A percentile compares a stretch with the other conserved stretches of the same genome.
These are phyloP conservation scores for Beauveria rudraprayagi DNA, from an alignment of 2,329 filamentous ascomycete species.

Conservation along the genomic window DNA sequence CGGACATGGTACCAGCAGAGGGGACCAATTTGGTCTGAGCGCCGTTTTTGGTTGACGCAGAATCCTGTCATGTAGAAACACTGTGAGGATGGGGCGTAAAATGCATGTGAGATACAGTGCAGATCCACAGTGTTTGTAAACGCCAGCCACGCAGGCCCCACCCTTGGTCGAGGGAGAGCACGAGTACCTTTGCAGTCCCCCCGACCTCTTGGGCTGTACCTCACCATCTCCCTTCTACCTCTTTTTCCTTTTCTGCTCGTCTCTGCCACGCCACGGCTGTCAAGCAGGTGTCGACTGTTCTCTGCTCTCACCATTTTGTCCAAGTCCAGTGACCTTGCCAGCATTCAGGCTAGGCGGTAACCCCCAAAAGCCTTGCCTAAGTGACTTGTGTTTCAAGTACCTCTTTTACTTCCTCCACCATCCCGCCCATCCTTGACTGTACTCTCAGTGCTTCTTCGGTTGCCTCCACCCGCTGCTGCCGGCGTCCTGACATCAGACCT, in stretches of 20 bases:
- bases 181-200: conserved; percentile 7
- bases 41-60: neutral
- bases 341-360: conserved; percentile 12
- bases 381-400: conserved; percentile 37
- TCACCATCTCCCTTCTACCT: neutral
- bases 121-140: neutral
- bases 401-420: conserved; percentile 17
- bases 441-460: neutral
- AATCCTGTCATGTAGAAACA: neutral
- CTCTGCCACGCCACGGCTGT: neutral
- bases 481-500: neutral
- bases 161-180: neutral
- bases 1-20: neutral
- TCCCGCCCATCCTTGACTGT: conserved; percentile 8
- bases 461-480: neutral
- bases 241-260: neutral
- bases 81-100: neutral
- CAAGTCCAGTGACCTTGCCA: conserved; percentile 7
- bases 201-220: neutral
- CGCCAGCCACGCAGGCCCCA: neutral
- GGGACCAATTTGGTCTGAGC: neutral
- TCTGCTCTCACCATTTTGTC: neutral
- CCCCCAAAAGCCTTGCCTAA: conserved; percentile 23
- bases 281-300: neutral
- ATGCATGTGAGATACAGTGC: neutral